Conservation (phyloP, 2,329 filamentous ascomycete species). For the Trichophyton verrucosum region DNA sequence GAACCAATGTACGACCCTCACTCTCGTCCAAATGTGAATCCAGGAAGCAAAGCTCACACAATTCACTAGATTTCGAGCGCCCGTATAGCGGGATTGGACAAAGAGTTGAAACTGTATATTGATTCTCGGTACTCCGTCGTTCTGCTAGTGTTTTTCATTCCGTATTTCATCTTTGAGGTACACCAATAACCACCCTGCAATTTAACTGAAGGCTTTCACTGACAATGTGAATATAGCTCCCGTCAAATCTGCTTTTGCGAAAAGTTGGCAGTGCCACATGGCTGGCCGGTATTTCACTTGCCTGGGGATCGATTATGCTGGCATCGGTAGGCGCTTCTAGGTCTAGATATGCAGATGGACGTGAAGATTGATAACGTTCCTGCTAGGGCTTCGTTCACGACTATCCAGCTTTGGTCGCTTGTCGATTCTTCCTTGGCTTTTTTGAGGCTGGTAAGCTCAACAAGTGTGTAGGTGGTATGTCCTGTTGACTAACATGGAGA, state of each 20-base stretch:
- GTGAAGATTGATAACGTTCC: neutral
- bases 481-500: neutral
- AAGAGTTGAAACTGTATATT: constrained; percentile 11
- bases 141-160: constrained; percentile 14
- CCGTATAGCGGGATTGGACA: constrained; percentile 11
- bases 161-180: constrained; percentile 16
- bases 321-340: neutral
- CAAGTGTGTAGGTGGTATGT: neutral
- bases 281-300: constrained; percentile 11
- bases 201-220: neutral
- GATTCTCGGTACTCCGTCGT: constrained; percentile 12
- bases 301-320: constrained; percentile 12
- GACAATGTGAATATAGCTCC: constrained; percentile 6
- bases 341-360: neutral
- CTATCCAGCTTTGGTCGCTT: constrained; percentile 27
- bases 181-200: too few relatives aligned
- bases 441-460: constrained; percentile 30
- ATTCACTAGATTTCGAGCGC: constrained; percentile 6
- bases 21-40: neutral
- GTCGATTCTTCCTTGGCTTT: constrained; percentile 33
- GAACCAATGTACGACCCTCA: constrained; percentile 49
- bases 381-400: constrained; percentile 16
- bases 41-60: neutral
- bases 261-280: constrained; percentile 12
- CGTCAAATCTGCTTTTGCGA: constrained; percentile 12